Percentiles rank a stretch among this genome's conserved stretches.
Conservation (phyloP, 306 rosid species). For the Rubus parviflorus region DNA sequence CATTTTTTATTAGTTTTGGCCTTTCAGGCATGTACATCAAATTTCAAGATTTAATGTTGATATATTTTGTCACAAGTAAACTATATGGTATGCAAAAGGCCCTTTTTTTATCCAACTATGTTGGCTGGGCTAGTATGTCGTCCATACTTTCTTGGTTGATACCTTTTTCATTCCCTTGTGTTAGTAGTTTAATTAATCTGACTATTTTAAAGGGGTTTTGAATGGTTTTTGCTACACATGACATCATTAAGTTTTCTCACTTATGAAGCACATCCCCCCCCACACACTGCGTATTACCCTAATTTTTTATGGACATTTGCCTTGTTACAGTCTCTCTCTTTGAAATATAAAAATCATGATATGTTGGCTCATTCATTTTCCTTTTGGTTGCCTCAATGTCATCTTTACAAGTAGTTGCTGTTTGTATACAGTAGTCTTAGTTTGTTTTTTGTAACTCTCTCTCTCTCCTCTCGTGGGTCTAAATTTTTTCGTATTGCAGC, state of each 20-base stretch:
- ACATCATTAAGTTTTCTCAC: neutral
- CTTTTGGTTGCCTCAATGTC: too few relatives aligned
- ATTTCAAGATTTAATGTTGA: neutral
- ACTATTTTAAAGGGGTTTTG: neutral
- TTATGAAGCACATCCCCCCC: neutral
- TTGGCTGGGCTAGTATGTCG: neutral
- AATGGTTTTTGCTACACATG: neutral
- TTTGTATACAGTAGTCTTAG: too few relatives aligned
- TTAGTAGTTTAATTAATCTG: neutral
- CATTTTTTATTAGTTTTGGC: neutral
- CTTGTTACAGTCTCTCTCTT: neutral
- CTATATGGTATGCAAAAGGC: neutral
- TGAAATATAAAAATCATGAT: too few relatives aligned
- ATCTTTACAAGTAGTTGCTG: too few relatives aligned
- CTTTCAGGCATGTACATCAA: neutral
- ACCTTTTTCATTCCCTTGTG: neutral
- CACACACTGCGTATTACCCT: too few relatives aligned
- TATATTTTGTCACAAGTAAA: neutral
- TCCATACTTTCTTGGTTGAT: neutral
- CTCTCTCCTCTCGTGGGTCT: neutral
- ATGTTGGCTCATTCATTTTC: too few relatives aligned
- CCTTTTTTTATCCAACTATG: neutral
- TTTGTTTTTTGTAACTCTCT: neutral
- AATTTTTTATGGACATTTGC: too few relatives aligned
- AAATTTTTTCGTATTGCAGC: conserved; percentile 50